Evolutionary conservation across 116 monocot genomes (phyloP), one percentile per base, ranked within the genome.

Genomic region (Thalassia testudinum): DNA sequence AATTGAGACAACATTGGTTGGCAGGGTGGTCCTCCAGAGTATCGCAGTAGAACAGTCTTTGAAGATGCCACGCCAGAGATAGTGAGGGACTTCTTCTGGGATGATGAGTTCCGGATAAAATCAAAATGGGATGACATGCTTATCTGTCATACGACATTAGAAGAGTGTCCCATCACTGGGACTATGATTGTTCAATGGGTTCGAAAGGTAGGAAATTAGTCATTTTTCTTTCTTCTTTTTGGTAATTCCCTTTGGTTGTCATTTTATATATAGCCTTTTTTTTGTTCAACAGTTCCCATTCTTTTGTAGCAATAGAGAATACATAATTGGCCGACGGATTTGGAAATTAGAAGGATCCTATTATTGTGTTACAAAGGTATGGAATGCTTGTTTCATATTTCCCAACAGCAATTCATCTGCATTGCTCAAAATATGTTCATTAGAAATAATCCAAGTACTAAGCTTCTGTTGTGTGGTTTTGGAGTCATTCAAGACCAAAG

Each of bases 101-200:
- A 95, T 43, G 95, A 95, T 48, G 77, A 88, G 34, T 95, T 84
- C 60, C 44, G 95, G 47, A 52, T 71, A 12, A 71, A 71, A 49
- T 75, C 70, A 47, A 81, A 65, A 52, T 95, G 95, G 95, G 95
- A 95, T 65, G 95, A 95, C 63, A 95, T 95, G 95, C 95, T 95
- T 38, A 71, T 95, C 26, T 60, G 84, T 22, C 76, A 87, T 38
- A 53, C 71, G 19, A 74, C 69, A 23, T 58, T 95, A 54, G 79
- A 88, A 67, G 72, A 78, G 64, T 87, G 85, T 51, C 23, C 22
- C 8, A 65, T 51, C 18, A 95, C 95, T 1, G 95, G 95, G 52
- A 85, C 81, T 1, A 79, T 87, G 78, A 40, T 88, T 11, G 81
- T 87, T 42, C 83, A 79, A 37, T 95, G 95, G 95, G 37, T 95